phyloP scores from a whole-genome alignment of 148 eudicot species.

The Talinum fruticosum region DNA sequence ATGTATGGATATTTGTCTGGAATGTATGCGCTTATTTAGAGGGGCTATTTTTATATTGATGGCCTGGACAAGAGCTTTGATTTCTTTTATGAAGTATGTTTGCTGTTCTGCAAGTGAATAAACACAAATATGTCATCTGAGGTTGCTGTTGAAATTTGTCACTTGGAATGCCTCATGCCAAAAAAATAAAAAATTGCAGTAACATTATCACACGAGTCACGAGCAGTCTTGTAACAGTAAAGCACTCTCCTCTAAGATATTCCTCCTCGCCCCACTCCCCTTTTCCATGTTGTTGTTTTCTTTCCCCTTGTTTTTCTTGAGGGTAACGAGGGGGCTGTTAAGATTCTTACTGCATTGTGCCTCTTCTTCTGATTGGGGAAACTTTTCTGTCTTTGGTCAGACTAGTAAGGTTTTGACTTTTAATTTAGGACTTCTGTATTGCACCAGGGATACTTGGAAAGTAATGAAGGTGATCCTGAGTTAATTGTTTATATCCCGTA shows the following conservation, averaged over 20 bases:
- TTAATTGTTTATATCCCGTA: conserved; percentile 91
- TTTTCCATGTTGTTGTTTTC: neutral
- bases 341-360: neutral
- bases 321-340: neutral
- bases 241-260: neutral
- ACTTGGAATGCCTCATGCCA: neutral
- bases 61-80: neutral
- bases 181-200: neutral
- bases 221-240: neutral
- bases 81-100: neutral
- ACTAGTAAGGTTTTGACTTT: conserved; percentile 1
- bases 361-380: neutral
- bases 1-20: too few relatives aligned
- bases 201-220: neutral
- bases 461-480: conserved; percentile 98
- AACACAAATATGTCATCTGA: neutral
- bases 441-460: conserved; percentile 78
- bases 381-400: neutral
- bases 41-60: too few relatives aligned
- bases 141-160: neutral
- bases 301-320: neutral
- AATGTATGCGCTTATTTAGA: too few relatives aligned
- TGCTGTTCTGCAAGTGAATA: neutral
- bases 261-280: neutral
- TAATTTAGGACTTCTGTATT: conserved; percentile 15